Conservation (phyloP, 331 rosid genomes). For the Cucumis variabilis region DNA sequence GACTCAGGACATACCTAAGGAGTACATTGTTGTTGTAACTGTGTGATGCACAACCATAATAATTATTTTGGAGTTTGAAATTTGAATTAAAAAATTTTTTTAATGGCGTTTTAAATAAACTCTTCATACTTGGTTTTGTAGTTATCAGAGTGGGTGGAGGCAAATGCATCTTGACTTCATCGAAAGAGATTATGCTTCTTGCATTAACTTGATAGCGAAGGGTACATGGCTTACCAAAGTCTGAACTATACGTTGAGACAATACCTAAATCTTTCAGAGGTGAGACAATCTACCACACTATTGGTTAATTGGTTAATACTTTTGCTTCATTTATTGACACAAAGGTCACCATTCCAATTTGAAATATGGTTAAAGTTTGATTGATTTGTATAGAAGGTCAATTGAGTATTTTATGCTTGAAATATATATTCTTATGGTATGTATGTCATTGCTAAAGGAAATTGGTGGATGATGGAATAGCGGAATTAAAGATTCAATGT, state of each 20-base stretch:
- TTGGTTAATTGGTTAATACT: conserved; percentile 72
- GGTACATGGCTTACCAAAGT: conserved; percentile 58
- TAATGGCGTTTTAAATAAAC: neutral
- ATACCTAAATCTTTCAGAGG: conserved; percentile 79
- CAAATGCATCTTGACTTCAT: conserved; percentile 50
- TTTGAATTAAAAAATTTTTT: neutral
- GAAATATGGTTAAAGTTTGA: no score
- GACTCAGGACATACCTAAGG: neutral
- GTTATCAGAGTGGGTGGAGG: conserved; percentile 82
- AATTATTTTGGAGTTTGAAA: neutral
- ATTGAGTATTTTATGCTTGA: no score
- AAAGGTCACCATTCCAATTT: no score
- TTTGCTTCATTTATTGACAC: no score
- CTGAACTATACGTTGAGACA: conserved; percentile 62
- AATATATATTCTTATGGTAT: no score
- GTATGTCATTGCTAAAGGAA: no score
- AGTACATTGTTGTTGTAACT: neutral
- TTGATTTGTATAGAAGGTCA: no score
- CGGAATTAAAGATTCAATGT: conserved; percentile 67
- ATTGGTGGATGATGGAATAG: conserved; percentile 58
- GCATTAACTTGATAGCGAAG: conserved; percentile 75
- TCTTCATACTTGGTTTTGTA: conserved; percentile 45
- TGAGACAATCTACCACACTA: conserved; percentile 72
- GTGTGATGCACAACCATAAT: neutral
- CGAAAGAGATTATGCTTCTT: conserved; percentile 81